A percentile compares a stretch with the other conserved stretches of the same genome.
phyloP scores from a whole-genome alignment of 257 asterid species.

The Solanum boliviense region DNA sequence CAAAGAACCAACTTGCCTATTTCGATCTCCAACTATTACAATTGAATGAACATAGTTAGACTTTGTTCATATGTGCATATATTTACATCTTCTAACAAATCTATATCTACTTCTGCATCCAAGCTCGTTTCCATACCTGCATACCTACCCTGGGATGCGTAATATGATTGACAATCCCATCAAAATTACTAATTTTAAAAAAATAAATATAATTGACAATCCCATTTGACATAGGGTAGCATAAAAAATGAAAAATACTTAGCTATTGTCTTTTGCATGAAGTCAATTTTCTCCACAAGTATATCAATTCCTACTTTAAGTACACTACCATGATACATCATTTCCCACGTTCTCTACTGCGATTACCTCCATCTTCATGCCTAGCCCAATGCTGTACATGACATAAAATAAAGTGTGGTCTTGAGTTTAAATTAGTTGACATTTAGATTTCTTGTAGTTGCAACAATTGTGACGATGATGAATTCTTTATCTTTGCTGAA shows the following conservation, averaged over 20 bases:
- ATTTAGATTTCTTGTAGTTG: neutral
- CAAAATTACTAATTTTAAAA: no score
- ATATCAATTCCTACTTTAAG: neutral
- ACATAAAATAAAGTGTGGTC: neutral
- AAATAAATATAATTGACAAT: neutral
- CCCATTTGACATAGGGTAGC: neutral
- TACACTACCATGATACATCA: neutral
- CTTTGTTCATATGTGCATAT: neutral
- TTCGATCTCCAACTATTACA: neutral
- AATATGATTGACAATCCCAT: neutral
- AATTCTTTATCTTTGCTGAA: neutral
- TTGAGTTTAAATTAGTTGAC: neutral
- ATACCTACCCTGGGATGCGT: neutral
- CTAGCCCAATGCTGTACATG: neutral
- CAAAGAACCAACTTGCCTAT: neutral
- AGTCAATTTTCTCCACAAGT: neutral
- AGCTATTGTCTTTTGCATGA: neutral
- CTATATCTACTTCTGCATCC: neutral
- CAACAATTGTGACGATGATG: neutral
- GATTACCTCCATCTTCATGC: neutral
- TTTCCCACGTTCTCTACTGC: neutral
- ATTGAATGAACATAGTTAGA: neutral
- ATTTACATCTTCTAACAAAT: neutral
- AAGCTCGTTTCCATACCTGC: neutral
- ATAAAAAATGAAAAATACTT: neutral